Percentiles rank a stretch among this genome's conserved stretches.
These are phyloP conservation scores for Musa schizocarpa DNA, from an alignment of 176 grass and related monocot genomes.

Conservation along the genomic window DNA sequence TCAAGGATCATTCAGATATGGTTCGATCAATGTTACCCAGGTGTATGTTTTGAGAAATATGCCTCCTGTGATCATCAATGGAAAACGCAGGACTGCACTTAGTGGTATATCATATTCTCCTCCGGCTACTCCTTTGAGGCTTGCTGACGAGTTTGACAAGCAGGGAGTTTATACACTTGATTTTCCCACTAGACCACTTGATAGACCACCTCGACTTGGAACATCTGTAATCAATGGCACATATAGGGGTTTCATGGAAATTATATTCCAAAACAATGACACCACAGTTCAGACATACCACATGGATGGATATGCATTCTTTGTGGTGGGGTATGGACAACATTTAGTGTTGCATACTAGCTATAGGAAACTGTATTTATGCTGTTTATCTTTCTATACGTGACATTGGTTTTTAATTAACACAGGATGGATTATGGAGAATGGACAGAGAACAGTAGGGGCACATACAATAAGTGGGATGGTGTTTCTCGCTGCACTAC, in stretches of 20 bases:
- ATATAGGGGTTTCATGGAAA: slow-evolving; percentile 91
- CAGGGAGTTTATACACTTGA: slow-evolving; percentile 56
- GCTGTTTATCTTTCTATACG: slow-evolving; percentile 1
- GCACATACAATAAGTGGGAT: slow-evolving; percentile 66
- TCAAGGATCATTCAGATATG: slow-evolving; percentile 84
- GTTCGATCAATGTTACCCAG: slow-evolving; percentile 63
- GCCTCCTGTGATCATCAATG: slow-evolving; percentile 34
- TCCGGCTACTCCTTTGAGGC: slow-evolving; percentile 70
- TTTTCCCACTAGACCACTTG: slow-evolving; percentile 51
- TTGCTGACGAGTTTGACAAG: slow-evolving; percentile 54
- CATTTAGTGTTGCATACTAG: not conserved
- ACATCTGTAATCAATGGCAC: slow-evolving; percentile 54
- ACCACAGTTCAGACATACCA: slow-evolving; percentile 77
- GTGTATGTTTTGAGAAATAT: slow-evolving; percentile 55
- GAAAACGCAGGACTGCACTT: slow-evolving; percentile 46
- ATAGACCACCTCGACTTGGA: slow-evolving; percentile 35
- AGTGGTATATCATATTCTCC: slow-evolving; percentile 64
- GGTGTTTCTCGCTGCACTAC: slow-evolving; percentile 62
- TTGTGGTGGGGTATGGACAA: slow-evolving; percentile 76
- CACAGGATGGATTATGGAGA: slow-evolving; percentile 83
- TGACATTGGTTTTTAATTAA: slow-evolving; percentile 6
- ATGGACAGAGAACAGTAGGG: slow-evolving; percentile 57
- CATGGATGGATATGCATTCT: slow-evolving; percentile 88
- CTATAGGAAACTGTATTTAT: not conserved
- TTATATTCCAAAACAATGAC: slow-evolving; percentile 89